phyloP scores from a whole-genome alignment of 2,329 filamentous ascomycete species.

The Corinectria fuckeliana region DNA sequence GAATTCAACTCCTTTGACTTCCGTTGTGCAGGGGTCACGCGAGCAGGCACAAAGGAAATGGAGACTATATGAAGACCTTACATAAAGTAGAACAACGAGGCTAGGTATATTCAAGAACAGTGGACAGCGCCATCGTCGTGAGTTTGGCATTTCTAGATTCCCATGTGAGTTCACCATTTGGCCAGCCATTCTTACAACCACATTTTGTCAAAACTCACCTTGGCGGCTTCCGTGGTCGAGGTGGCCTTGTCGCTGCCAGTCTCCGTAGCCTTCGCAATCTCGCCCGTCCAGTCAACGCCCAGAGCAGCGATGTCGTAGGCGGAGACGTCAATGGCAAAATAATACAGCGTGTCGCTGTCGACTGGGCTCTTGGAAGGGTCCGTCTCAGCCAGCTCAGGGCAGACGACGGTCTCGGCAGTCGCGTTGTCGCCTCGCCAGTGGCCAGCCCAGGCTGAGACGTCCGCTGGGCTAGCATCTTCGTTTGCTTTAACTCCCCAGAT shows the following conservation, averaged over 20 bases:
- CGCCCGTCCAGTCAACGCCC: constrained; percentile 66
- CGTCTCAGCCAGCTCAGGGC: constrained; percentile 58
- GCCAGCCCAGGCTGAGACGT: constrained; percentile 63
- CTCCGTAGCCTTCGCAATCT: constrained; percentile 28
- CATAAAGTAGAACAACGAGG: not conserved
- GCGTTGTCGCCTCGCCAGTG: constrained; percentile 72
- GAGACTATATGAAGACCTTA: not conserved
- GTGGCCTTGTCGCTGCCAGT: constrained; percentile 22
- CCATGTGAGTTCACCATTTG: constrained; percentile 61
- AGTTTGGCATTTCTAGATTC: constrained; percentile 58
- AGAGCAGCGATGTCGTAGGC: constrained; percentile 70
- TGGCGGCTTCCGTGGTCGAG: constrained; percentile 46
- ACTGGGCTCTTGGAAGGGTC: constrained; percentile 55
- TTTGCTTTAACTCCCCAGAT: accelerated
- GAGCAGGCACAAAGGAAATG: not conserved
- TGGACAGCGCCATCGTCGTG: constrained; percentile 51
- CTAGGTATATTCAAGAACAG: constrained; percentile 32
- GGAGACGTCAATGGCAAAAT: constrained; percentile 73
- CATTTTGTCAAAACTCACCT: constrained; percentile 38
- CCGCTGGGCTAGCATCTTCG: constrained; percentile 2
- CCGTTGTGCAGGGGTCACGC: not conserved
- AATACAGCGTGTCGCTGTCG: constrained; percentile 69
- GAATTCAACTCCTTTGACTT: not conserved
- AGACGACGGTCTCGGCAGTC: constrained; percentile 73
- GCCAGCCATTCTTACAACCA: constrained; percentile 25